Conservation (phyloP, 1,284 basidiomycete species). For the Vanrija pseudolonga region DNA sequence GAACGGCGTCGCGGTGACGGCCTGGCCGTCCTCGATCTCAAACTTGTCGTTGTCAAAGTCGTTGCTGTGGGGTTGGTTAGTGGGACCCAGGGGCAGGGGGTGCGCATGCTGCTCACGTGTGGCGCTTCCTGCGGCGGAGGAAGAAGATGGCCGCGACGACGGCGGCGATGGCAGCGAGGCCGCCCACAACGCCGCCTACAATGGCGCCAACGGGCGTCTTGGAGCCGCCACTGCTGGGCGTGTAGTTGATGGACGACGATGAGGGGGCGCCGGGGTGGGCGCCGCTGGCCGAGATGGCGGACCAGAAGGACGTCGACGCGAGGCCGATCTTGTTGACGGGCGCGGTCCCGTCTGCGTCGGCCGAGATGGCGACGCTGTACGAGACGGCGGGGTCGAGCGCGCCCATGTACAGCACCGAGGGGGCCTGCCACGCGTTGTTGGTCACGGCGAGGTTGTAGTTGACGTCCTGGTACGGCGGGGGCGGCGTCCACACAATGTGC, state of each 20-base stretch:
- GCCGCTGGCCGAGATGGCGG: not conserved
- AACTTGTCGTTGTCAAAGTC: constrained; percentile 48
- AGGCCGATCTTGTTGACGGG: not conserved
- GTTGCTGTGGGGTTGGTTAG: constrained; percentile 20
- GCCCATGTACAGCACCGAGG: not conserved
- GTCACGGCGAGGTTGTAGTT: not conserved
- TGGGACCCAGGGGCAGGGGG: no score
- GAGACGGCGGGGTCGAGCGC: not conserved
- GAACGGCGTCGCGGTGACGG: no score
- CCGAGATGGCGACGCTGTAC: not conserved
- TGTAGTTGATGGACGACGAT: no score
- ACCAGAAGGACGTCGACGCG: not conserved
- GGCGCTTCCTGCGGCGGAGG: constrained; percentile 28
- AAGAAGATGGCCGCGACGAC: constrained; percentile 36
- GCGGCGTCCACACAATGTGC: not conserved
- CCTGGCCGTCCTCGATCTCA: constrained; percentile 11
- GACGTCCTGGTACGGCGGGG: not conserved
- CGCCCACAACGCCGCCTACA: constrained; percentile 46
- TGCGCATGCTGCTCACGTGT: not conserved
- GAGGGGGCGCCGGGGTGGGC: no score
- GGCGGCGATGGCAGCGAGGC: constrained; percentile 39
- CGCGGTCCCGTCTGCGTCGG: not conserved
- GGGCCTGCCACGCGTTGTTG: constrained; percentile 2
- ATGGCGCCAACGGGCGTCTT: constrained; percentile 35
- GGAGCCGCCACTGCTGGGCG: not conserved